Percentiles rank a stretch among this genome's conserved stretches.
Evolutionary conservation across 2,329 filamentous ascomycete genomes (phyloP).

Genomic region (Cadophora malorum): DNA sequence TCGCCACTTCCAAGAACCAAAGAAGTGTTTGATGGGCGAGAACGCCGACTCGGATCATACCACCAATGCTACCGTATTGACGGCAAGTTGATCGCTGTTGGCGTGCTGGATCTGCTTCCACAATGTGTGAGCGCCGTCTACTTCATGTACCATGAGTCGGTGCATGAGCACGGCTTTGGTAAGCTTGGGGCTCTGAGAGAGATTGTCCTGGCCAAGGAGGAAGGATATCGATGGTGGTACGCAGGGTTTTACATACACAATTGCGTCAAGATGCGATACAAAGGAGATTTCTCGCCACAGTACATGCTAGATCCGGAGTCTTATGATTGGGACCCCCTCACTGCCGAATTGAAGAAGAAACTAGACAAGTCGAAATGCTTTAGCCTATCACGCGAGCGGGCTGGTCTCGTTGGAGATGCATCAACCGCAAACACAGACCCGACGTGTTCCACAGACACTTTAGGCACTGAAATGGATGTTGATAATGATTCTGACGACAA

Average conservation of each 20-base stretch:
- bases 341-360: slow-evolving; percentile 59
- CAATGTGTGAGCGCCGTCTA: slow-evolving; percentile 82
- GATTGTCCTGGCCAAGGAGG: slow-evolving; percentile 72
- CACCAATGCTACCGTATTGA: slow-evolving; percentile 85
- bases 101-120: slow-evolving; percentile 78
- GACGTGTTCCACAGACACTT: neutral
- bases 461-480: slow-evolving; percentile 5
- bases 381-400: slow-evolving; percentile 34
- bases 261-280: slow-evolving; percentile 85
- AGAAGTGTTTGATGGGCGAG: slow-evolving; percentile 56
- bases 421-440: neutral
- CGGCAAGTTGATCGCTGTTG: slow-evolving; percentile 75
- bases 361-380: slow-evolving; percentile 42
- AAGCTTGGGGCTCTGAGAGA: slow-evolving; percentile 79
- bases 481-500: slow-evolving; percentile 27
- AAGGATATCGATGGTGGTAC: slow-evolving; percentile 80
- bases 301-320: slow-evolving; percentile 74
- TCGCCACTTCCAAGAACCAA: slow-evolving; percentile 64
- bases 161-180: slow-evolving; percentile 72
- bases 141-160: slow-evolving; percentile 80
- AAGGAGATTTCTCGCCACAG: slow-evolving; percentile 79
- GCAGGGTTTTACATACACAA: slow-evolving; percentile 82
- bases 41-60: slow-evolving; percentile 70
- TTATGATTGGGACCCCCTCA: slow-evolving; percentile 65
- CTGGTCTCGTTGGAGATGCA: neutral